Base-by-base conservation (phyloP, 1,284 basidiomycete genomes). In the Ceratobasidium sp. region DNA sequence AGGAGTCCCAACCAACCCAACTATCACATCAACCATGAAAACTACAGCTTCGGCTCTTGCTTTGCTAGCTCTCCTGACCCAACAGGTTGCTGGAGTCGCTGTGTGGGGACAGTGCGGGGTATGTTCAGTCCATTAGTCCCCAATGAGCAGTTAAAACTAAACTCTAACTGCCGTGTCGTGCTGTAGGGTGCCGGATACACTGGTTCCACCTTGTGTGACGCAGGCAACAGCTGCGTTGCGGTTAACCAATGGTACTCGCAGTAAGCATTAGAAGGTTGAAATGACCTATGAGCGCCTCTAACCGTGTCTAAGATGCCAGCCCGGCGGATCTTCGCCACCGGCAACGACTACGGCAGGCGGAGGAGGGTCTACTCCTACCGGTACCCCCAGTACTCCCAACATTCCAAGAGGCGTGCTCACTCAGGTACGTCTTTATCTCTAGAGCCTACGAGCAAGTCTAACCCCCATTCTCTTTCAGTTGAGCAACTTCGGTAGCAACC, bases 401-500 rank as follows among this genome's bases (percentile, higher is more conserved):
- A 41, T 57, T 31, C 66, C 66, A 2, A 48, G 66, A n/a, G 66
- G 66, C 7, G 29, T 22, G 7, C 56, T 69, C 36, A 69, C 66
- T 24, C 19, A 69, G 53, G 66, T 69, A 47, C n/a, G n/a, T n/a
- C 11, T 41, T 41, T 41, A 11, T 11, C 11, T 41, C 36, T 41
- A 11, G 36, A 41, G 36, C 11, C 11, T 41, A 41, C 36, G 36
- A 4, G 36, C 36, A 41, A 5, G 36, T 41, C 36, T 41, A 11
- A 41, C 36, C 36, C 11, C 36, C n/a, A n/a, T n/a, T 41, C 36
- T 41, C 36, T 11, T 11, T 27, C 65, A 78, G 63, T 64, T 77
- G 54, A 78, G 59, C 51, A 83, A 84, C 80, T 86, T 86, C 77
- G 86, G 86, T 7, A 71, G 83, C 53, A 89, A 88, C 80, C 87